Evolutionary conservation across 2,329 filamentous ascomycete species (phyloP), one percentile per base, ranked within the genome.

Genomic region (Cadophora gregata): DNA sequence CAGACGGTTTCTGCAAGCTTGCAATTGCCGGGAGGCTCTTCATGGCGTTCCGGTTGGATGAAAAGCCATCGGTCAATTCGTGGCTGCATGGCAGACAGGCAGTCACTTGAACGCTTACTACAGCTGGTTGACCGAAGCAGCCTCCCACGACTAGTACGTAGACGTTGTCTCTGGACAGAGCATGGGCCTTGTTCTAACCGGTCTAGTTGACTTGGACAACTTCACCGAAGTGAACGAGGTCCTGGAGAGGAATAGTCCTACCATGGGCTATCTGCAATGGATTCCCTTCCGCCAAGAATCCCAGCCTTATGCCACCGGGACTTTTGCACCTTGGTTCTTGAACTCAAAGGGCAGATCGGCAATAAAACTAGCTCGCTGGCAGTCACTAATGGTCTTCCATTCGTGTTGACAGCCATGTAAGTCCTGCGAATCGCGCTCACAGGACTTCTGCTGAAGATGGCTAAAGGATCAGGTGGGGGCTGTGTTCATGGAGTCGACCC

Each of bases 351-450:
- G 50, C 27, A 31, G 50, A 31, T 9, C 24, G 16, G 25, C 50
- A 27, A 25, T 9, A 12, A 7, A 16, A 19, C 29, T 29, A 10
- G 14, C 48, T 27, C 48, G 1, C 24, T 12, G 16, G 25, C 10
- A 24, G 12, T 24, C 5, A 19, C 14, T 51, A 16, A 4, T 29
- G 14, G 16, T 9, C 27, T 24, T n/a, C n/a, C 27, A 53, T 9
- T 50, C 27, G 25, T 9, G 27, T 19, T 53, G 50, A 27, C 50
- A 31, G 12, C 4, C 7, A 31, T 2, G 14, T 12, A n/a, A 53
- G 50, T 53, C 50, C 48, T 53, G 50, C 50, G 50, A 53, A 53
- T 53, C 50, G 31, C n/a, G 25, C 31, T 31, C 27, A 31, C 25
- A 53, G 50, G 50, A 53, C 50, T 53, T 53, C 50, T 14, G 27